Conservation (phyloP, 2,329 filamentous ascomycete genomes). For the Colletotrichum sp. region DNA sequence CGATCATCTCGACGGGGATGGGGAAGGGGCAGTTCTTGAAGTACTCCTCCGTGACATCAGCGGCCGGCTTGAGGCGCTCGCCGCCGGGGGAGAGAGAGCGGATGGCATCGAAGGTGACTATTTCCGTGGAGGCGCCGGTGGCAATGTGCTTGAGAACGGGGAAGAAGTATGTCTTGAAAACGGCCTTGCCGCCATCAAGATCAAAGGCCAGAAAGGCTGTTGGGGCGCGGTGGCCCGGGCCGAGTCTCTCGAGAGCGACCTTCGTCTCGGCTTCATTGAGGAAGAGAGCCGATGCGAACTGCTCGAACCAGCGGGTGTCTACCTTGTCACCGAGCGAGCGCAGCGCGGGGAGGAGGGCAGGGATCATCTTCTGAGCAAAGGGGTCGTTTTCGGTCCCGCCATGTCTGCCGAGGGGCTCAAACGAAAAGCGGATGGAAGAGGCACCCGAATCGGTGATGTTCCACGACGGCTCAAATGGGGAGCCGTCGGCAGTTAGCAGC, state of each 20-base stretch:
- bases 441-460: conserved; percentile 20
- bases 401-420: conserved; percentile 20
- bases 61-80: conserved; percentile 18
- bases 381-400: conserved; percentile 13
- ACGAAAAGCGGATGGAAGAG: conserved; percentile 20
- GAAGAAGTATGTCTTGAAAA: conserved; percentile 29
- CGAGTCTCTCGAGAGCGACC: conserved; percentile 12
- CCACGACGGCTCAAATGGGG: conserved; percentile 19
- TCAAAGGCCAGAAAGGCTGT: conserved; percentile 29
- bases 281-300: conserved; percentile 25
- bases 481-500: conserved; percentile 17
- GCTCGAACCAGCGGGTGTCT: conserved; percentile 25
- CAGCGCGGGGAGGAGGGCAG: conserved; percentile 14
- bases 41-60: conserved; percentile 24
- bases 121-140: conserved; percentile 23
- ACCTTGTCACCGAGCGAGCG: conserved; percentile 1
- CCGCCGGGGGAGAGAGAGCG: conserved; percentile 24
- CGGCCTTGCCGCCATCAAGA: conserved; percentile 23
- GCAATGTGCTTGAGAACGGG: conserved; percentile 28
- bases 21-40: conserved; percentile 22
- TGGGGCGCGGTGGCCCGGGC: conserved; percentile 23
- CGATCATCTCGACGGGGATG: conserved; percentile 28
- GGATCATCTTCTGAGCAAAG: conserved; percentile 19
- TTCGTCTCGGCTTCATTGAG: conserved; percentile 21
- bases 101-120: conserved; percentile 25